phyloP scores from a whole-genome alignment of 768 basidiomycete species.

The Piloderma croceum region DNA sequence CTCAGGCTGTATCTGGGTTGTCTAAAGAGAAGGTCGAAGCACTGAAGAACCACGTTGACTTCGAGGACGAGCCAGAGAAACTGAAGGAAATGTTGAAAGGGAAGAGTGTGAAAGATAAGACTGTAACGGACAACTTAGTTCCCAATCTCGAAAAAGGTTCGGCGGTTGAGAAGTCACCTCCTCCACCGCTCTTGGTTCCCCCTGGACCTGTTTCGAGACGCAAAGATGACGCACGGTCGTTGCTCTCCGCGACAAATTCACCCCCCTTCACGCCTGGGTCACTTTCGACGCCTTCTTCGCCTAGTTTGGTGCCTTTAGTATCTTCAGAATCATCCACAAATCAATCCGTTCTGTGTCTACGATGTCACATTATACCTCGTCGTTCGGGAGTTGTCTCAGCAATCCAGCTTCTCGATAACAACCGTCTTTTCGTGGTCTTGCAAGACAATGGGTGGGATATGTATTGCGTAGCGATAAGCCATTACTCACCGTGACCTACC shows the following conservation, averaged over 20 bases:
- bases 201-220: slow-evolving; percentile 15
- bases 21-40: slow-evolving; percentile 69
- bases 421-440: slow-evolving; percentile 43
- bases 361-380: slow-evolving; percentile 42
- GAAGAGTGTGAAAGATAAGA: slow-evolving; percentile 33
- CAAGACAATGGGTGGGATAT: slow-evolving; percentile 65
- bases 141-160: slow-evolving; percentile 25
- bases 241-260: slow-evolving; percentile 43
- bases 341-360: slow-evolving; percentile 17
- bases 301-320: slow-evolving; percentile 16
- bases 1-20: slow-evolving; percentile 66
- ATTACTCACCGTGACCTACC: too few species aligned
- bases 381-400: slow-evolving; percentile 37
- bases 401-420: slow-evolving; percentile 41
- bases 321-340: too few species aligned
- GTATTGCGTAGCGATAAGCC: too few species aligned
- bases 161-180: slow-evolving; percentile 18
- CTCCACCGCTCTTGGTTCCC: slow-evolving; percentile 4
- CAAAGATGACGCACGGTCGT: slow-evolving; percentile 33
- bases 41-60: slow-evolving; percentile 74
- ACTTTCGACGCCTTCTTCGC: slow-evolving; percentile 36
- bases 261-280: slow-evolving; percentile 33
- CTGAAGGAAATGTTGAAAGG: slow-evolving; percentile 70
- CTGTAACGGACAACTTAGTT: slow-evolving; percentile 27
- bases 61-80: slow-evolving; percentile 73